phyloP scores from a whole-genome alignment of 495 filamentous ascomycete species.

The Penicillium goetzii region DNA sequence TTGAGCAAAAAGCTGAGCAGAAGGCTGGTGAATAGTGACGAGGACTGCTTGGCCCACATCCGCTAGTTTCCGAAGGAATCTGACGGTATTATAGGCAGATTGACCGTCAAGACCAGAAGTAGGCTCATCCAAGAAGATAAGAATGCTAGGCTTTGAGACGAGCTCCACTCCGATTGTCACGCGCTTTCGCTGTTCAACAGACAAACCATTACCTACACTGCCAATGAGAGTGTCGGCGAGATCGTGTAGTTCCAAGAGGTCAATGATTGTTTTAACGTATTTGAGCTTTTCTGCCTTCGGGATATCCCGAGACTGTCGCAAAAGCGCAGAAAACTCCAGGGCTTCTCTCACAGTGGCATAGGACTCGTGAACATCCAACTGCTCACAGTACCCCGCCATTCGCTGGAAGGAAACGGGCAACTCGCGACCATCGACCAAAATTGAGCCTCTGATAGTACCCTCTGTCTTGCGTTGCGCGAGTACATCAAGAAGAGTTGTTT shows the following conservation, averaged over 20 bases:
- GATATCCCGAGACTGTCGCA: conserved; percentile 56
- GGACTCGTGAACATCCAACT: conserved; percentile 62
- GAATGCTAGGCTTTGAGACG: conserved; percentile 63
- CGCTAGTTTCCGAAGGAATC: conserved; percentile 66
- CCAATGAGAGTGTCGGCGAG: conserved; percentile 60
- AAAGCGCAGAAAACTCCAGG: conserved; percentile 58
- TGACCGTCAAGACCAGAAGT: conserved; percentile 70
- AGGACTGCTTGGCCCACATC: conserved; percentile 69
- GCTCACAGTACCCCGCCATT: conserved; percentile 60
- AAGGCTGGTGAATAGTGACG: conserved; percentile 79
- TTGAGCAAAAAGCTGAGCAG: conserved; percentile 68
- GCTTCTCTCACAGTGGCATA: conserved; percentile 65
- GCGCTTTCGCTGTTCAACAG: conserved; percentile 64
- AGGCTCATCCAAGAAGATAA: conserved; percentile 79
- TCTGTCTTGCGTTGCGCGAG: conserved; percentile 73
- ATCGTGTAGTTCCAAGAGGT: conserved; percentile 60
- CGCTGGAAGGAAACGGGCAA: conserved; percentile 83
- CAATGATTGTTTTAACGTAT: conserved; percentile 61
- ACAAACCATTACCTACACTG: conserved; percentile 53
- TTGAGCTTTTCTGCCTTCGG: conserved; percentile 59
- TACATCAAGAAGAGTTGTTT: conserved; percentile 60
- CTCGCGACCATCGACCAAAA: conserved; percentile 78
- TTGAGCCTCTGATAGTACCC: conserved; percentile 83
- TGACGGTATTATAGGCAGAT: conserved; percentile 65
- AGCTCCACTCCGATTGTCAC: conserved; percentile 72